phyloP scores from a whole-genome alignment of 1,284 basidiomycete species.

The Fomes fomentarius region DNA sequence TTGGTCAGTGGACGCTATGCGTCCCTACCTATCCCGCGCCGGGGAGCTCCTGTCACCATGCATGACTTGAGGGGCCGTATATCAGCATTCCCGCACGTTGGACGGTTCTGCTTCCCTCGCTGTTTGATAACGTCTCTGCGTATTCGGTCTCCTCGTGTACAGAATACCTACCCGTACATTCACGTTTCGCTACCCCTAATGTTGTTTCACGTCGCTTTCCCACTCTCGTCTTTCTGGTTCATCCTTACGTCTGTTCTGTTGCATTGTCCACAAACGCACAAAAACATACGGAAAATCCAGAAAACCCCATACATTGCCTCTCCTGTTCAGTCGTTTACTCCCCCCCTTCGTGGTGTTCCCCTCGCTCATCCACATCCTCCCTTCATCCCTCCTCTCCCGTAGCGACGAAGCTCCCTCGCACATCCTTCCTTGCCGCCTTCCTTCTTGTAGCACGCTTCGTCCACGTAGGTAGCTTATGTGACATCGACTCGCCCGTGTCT shows the following conservation, averaged over 20 bases:
- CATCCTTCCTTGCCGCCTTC: slow-evolving; percentile 6
- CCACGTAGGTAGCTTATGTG: slow-evolving; percentile 32
- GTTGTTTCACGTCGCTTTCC: slow-evolving; percentile 32
- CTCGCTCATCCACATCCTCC: slow-evolving; percentile 22
- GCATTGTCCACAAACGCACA: slow-evolving; percentile 36
- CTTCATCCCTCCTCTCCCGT: slow-evolving; percentile 16
- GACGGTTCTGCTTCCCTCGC: slow-evolving; percentile 25
- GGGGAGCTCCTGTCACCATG: slow-evolving; percentile 22
- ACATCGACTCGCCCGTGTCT: slow-evolving; percentile 25
- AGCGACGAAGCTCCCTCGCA: slow-evolving; percentile 24
- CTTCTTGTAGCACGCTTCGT: slow-evolving; percentile 27
- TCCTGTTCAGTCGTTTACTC: slow-evolving; percentile 27
- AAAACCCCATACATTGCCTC: slow-evolving; percentile 37
- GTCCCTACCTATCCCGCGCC: slow-evolving; percentile 18
- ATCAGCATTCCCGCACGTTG: slow-evolving; percentile 27
- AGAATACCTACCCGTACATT: slow-evolving; percentile 31
- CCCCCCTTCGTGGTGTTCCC: slow-evolving; percentile 25
- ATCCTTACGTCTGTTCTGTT: slow-evolving; percentile 36
- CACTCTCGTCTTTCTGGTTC: slow-evolving; percentile 31
- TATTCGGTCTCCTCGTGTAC: slow-evolving; percentile 33
- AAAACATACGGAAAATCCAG: slow-evolving; percentile 53
- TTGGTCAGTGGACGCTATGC: slow-evolving; percentile 19
- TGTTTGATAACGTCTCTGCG: slow-evolving; percentile 27
- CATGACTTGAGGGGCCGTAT: slow-evolving; percentile 22
- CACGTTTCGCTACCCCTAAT: slow-evolving; percentile 36